Evolutionary conservation across 108 stramenopile species (phyloP).

Genomic region (Nitzschia sp.): DNA sequence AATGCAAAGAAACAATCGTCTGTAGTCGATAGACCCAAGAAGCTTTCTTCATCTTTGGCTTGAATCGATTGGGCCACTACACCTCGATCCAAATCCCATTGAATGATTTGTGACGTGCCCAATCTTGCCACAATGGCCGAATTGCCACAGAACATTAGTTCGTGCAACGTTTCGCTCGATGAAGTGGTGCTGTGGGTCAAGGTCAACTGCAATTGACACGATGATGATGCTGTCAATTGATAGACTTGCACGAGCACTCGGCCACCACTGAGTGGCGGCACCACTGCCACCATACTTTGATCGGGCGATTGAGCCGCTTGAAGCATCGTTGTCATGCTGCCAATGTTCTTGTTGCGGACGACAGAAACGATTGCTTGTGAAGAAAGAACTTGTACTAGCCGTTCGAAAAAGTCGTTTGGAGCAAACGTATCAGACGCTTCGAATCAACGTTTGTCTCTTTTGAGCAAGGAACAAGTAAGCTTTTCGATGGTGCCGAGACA

Average conservation of each 20-base stretch:
- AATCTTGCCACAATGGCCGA: conserved; percentile 25
- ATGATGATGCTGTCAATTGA: conserved; percentile 13
- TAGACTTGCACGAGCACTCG: conserved; percentile 35
- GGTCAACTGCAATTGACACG: conserved; percentile 31
- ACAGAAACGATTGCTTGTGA: too few relatives aligned
- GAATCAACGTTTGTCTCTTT: too few relatives aligned
- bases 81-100: conserved; percentile 57
- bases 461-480: too few relatives aligned
- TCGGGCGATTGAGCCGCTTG: conserved; percentile 31
- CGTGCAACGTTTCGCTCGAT: conserved; percentile 1
- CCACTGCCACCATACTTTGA: conserved; percentile 30
- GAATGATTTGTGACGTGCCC: conserved; percentile 24
- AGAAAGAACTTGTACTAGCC: too few relatives aligned
- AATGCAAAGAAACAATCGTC: conserved; percentile 27
- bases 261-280: conserved; percentile 7
- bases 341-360: too few relatives aligned
- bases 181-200: conserved; percentile 23
- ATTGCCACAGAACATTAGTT: conserved; percentile 33
- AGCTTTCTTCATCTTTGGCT: conserved; percentile 15
- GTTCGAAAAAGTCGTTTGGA: too few relatives aligned
- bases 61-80: conserved; percentile 40
- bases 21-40: conserved; percentile 20
- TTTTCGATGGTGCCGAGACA: too few relatives aligned
- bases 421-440: too few relatives aligned
- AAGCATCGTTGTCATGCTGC: conserved; percentile 11